These are phyloP conservation scores for Sclerotiophoma versabilis DNA, from an alignment of 2,329 filamentous ascomycete species.

Conservation along the genomic window DNA sequence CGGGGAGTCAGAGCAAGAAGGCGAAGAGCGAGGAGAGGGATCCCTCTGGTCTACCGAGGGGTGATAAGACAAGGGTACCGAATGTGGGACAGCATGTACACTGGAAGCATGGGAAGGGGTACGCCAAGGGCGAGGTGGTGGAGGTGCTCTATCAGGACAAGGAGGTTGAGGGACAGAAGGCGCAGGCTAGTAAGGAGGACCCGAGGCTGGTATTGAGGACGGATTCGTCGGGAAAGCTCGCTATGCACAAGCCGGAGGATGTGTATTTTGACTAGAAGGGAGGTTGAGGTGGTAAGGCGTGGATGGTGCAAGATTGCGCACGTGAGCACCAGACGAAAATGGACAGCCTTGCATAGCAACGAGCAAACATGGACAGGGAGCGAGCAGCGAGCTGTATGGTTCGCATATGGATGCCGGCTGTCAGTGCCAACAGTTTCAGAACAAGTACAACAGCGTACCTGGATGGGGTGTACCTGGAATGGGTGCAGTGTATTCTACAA, in stretches of 20 bases:
- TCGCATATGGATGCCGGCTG: not conserved
- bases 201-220: slow-evolving; percentile 53
- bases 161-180: slow-evolving; percentile 51
- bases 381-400: slow-evolving; percentile 4
- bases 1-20: slow-evolving; percentile 43
- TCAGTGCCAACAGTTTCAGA: slow-evolving; percentile 8
- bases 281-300: not conserved
- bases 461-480: not conserved
- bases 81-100: slow-evolving; percentile 52
- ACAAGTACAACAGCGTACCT: slow-evolving; percentile 8
- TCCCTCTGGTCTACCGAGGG: slow-evolving; percentile 27
- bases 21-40: slow-evolving; percentile 39
- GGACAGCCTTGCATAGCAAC: slow-evolving; percentile 4
- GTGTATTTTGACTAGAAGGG: slow-evolving; percentile 49
- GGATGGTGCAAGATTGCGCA: not conserved
- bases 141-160: slow-evolving; percentile 53
- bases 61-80: slow-evolving; percentile 51
- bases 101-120: slow-evolving; percentile 51
- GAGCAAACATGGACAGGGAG: no score
- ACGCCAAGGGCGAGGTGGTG: slow-evolving; percentile 52
- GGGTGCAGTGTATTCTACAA: not conserved
- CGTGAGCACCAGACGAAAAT: slow-evolving; percentile 1
- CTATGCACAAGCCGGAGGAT: slow-evolving; percentile 54
- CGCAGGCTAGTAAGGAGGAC: slow-evolving; percentile 53
- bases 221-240: slow-evolving; percentile 50